phyloP scores from a whole-genome alignment of 2,329 filamentous ascomycete genomes.

The Fusarium pseudonygamai region DNA sequence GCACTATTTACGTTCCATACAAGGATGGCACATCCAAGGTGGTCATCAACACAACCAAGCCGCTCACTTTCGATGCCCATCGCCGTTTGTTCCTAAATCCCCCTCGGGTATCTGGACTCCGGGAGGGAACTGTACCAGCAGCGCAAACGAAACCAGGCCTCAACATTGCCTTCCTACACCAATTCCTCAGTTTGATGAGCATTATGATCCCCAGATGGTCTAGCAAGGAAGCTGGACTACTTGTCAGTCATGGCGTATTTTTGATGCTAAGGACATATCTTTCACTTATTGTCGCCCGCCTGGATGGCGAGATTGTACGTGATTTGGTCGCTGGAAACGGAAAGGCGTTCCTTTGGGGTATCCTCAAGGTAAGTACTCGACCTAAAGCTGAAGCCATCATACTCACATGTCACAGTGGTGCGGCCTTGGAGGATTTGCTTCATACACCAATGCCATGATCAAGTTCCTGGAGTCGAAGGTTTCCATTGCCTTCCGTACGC shows the following conservation, averaged over 20 bases:
- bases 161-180: constrained; percentile 95
- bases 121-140: constrained; percentile 80
- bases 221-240: constrained; percentile 91
- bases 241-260: constrained; percentile 90
- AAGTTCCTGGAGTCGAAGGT: constrained; percentile 98
- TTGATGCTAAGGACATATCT: constrained; percentile 93
- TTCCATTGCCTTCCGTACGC: constrained; percentile 95
- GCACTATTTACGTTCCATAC: constrained; percentile 95
- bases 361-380: constrained; percentile 70
- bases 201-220: constrained; percentile 98
- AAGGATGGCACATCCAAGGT: constrained; percentile 90
- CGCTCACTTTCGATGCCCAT: constrained; percentile 95
- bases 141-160: constrained; percentile 92
- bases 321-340: constrained; percentile 97
- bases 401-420: constrained; percentile 71
- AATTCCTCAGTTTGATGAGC: constrained; percentile 94
- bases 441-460: constrained; percentile 99
- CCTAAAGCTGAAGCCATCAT: not conserved
- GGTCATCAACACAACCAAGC: constrained; percentile 88
- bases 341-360: constrained; percentile 85
- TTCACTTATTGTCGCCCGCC: constrained; percentile 87
- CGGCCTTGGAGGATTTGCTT: constrained; percentile 89
- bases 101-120: constrained; percentile 80
- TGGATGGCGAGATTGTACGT: constrained; percentile 95
- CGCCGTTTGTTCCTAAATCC: constrained; percentile 92